A percentile compares a stretch with the other conserved stretches of the same genome.
Evolutionary conservation across 108 stramenopile species (phyloP).

Genomic region (Licmophora abbreviata): DNA sequence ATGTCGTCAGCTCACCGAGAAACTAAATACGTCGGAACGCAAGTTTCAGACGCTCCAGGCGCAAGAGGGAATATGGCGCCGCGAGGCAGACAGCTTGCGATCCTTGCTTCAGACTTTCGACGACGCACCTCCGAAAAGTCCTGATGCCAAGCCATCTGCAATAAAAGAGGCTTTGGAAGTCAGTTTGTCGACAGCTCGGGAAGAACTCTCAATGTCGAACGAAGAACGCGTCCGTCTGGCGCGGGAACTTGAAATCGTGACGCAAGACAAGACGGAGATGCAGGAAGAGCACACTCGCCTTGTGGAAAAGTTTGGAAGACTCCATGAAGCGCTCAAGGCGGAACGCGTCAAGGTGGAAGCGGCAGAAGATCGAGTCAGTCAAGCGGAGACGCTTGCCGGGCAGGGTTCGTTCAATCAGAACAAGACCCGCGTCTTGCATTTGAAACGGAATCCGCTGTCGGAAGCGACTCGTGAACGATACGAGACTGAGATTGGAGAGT

Average conservation of each 20-base stretch:
- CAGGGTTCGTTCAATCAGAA: constrained; percentile 80
- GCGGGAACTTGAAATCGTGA: constrained; percentile 10
- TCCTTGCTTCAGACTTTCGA: constrained; percentile 61
- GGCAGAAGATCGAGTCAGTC: constrained; percentile 49
- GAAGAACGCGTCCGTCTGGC: constrained; percentile 18
- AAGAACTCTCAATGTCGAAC: constrained; percentile 42
- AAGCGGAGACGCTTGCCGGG: constrained; percentile 76
- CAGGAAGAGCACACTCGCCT: constrained; percentile 53
- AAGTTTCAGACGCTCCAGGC: constrained; percentile 27
- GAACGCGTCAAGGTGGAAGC: constrained; percentile 70
- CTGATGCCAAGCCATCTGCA: not conserved
- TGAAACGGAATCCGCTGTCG: constrained; percentile 63
- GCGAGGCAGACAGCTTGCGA: constrained; percentile 59
- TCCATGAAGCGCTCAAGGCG: constrained; percentile 59
- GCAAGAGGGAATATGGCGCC: constrained; percentile 58
- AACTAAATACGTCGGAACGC: not conserved
- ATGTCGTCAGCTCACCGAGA: not conserved
- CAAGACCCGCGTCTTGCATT: constrained; percentile 64
- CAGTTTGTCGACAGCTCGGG: constrained; percentile 34
- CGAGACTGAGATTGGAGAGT: constrained; percentile 45
- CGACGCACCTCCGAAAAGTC: constrained; percentile 14
- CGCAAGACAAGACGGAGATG: constrained; percentile 26
- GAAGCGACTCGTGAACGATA: constrained; percentile 53
- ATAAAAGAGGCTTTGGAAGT: constrained; percentile 25
- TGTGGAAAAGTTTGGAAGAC: constrained; percentile 66